phyloP scores from a whole-genome alignment of 2,329 filamentous ascomycete species.

The Claviceps monticola region DNA sequence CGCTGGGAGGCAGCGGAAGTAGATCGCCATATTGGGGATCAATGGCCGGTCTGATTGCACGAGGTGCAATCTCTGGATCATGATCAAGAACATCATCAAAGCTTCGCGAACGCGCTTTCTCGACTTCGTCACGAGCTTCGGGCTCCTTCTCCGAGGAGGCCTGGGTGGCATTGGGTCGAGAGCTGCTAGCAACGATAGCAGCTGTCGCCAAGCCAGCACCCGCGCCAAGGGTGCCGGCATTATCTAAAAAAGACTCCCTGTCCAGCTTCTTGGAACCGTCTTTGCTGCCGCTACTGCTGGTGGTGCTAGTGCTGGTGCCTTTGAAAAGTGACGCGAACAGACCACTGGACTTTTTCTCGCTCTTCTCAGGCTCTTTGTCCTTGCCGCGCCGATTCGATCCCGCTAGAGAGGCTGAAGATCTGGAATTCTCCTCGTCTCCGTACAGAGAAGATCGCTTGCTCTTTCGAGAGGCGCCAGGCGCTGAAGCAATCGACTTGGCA shows the following conservation, averaged over 20 bases:
- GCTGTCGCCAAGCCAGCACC: conserved; percentile 49
- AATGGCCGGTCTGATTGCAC: conserved; percentile 49
- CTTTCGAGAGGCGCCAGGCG: conserved; percentile 6
- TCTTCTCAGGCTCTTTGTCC: conserved; percentile 21
- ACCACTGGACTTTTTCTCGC: conserved; percentile 24
- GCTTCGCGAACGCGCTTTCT: conserved; percentile 10
- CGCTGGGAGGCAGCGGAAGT: conserved; percentile 48
- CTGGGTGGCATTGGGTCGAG: conserved; percentile 33
- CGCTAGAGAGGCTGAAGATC: conserved; percentile 19
- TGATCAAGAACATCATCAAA: conserved; percentile 20
- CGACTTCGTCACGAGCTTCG: conserved; percentile 13
- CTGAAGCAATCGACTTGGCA: conserved; percentile 25
- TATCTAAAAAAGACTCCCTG: conserved; percentile 56
- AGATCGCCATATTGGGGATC: conserved; percentile 53
- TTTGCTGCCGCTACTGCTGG: conserved; percentile 22
- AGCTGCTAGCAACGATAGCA: conserved; percentile 24
- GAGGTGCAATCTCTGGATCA: conserved; percentile 44
- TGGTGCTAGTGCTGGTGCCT: conserved; percentile 22
- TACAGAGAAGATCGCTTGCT: conserved; percentile 17
- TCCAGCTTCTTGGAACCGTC: conserved; percentile 7
- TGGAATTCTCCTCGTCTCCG: conserved; percentile 32
- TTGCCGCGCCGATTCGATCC: conserved; percentile 22
- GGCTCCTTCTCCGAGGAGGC: conserved; percentile 24
- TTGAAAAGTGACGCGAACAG: conserved; percentile 37
- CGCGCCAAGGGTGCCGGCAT: conserved; percentile 55